These are phyloP conservation scores for Microcos paniculata DNA, from an alignment of 345 rosid genomes.

Conservation along the genomic window DNA sequence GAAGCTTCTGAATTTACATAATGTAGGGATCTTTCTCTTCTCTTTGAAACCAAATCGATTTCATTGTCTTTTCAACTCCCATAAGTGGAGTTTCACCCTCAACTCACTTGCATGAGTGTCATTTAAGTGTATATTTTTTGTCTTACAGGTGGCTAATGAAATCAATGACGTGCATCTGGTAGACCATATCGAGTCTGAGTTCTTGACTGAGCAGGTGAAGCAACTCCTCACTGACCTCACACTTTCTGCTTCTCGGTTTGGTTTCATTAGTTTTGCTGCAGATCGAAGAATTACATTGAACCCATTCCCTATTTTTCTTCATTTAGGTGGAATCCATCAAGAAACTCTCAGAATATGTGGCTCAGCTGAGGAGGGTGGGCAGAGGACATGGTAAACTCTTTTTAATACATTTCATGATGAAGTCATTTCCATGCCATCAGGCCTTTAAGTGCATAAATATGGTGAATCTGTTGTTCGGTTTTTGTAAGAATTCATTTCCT, in stretches of 20 bases:
- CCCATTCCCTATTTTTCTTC: neutral
- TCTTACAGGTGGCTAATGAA: constrained; percentile 44
- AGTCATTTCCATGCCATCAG: neutral
- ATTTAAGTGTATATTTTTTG: neutral
- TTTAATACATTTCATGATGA: neutral
- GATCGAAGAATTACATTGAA: no score
- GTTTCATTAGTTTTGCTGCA: neutral
- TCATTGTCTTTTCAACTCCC: neutral
- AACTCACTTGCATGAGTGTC: neutral
- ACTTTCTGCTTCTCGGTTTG: neutral
- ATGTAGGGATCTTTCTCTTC: constrained; percentile 23
- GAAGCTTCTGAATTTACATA: constrained; percentile 50
- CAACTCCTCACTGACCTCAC: no score
- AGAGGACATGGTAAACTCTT: constrained; percentile 25
- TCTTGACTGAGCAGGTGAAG: constrained; percentile 52
- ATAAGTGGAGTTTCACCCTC: neutral
- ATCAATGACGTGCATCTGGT: constrained; percentile 47
- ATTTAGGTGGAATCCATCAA: constrained; percentile 8
- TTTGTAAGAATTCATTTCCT: neutral
- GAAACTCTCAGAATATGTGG: constrained; percentile 14
- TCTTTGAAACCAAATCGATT: constrained; percentile 1
- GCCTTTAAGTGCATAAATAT: neutral
- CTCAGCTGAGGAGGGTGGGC: constrained; percentile 27
- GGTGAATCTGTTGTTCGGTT: neutral
- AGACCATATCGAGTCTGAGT: constrained; percentile 48